Percentiles rank a stretch among this genome's conserved stretches.
Evolutionary conservation across 1,139 yeast genomes (phyloP).

Genomic region (Kluyveromyces sp.): DNA sequence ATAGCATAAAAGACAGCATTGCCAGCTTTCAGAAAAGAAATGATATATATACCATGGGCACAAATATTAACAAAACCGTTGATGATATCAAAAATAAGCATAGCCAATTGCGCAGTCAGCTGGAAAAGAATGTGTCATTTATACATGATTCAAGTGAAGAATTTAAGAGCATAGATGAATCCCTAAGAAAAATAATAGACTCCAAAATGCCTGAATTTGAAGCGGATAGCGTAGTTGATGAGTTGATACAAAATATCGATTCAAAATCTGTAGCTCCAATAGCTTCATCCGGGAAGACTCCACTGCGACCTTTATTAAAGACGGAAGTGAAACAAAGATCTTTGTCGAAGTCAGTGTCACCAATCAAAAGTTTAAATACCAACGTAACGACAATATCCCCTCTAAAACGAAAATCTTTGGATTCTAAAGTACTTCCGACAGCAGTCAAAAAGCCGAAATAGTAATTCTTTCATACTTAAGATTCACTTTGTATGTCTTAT

Average conservation of each 20-base stretch:
- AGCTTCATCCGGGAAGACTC: slow-evolving; percentile 17
- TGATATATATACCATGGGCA: slow-evolving; percentile 9
- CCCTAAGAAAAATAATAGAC: slow-evolving; percentile 8
- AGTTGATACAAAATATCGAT: slow-evolving; percentile 11
- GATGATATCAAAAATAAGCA: slow-evolving; percentile 9
- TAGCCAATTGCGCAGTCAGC: slow-evolving; percentile 6
- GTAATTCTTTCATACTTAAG: neutral
- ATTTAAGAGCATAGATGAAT: slow-evolving; percentile 8
- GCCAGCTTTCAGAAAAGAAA: slow-evolving; percentile 11
- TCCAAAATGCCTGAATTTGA: slow-evolving; percentile 5
- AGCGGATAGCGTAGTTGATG: slow-evolving; percentile 9
- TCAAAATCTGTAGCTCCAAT: slow-evolving; percentile 13
- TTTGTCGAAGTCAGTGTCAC: slow-evolving; percentile 9
- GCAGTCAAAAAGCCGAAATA: slow-evolving; percentile 3
- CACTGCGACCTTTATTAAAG: slow-evolving; percentile 8
- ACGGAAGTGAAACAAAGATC: slow-evolving; percentile 1
- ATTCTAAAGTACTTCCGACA: slow-evolving; percentile 7
- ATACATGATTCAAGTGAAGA: slow-evolving; percentile 11
- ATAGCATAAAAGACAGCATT: slow-evolving; percentile 14
- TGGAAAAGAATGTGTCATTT: slow-evolving; percentile 7
- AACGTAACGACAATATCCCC: slow-evolving; percentile 7
- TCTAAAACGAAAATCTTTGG: slow-evolving; percentile 6
- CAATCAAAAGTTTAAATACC: slow-evolving; percentile 8
- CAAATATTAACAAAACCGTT: slow-evolving; percentile 12
- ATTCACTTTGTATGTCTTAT: neutral